Evolutionary conservation across 208 protist species (phyloP).

Genomic region (Lotmaria passim): DNA sequence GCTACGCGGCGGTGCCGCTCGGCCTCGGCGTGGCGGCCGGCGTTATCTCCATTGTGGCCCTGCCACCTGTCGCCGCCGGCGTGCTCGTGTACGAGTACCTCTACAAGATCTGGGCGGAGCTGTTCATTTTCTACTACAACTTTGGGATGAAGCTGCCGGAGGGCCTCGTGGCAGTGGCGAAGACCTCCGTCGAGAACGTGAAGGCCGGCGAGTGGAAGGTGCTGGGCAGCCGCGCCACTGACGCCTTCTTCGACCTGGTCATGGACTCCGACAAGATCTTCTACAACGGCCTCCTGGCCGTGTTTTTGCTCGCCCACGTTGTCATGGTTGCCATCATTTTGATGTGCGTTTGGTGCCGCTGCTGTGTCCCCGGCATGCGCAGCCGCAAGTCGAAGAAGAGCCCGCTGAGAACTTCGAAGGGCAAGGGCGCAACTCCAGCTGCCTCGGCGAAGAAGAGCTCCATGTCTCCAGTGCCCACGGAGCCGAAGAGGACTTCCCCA

Average conservation of each 20-base stretch:
- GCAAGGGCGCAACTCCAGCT: not conserved
- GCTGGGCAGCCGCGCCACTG: slow-evolving; percentile 20
- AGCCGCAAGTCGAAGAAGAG: slow-evolving; percentile 13
- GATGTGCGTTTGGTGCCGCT: slow-evolving; percentile 28
- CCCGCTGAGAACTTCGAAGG: slow-evolving; percentile 1
- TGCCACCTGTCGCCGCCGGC: slow-evolving; percentile 43
- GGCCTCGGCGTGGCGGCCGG: slow-evolving; percentile 26
- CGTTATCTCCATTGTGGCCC: slow-evolving; percentile 36
- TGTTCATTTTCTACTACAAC: slow-evolving; percentile 71
- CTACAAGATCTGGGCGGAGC: slow-evolving; percentile 64
- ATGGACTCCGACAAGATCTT: slow-evolving; percentile 35
- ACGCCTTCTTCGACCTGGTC: slow-evolving; percentile 41
- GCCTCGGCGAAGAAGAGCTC: not conserved
- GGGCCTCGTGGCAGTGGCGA: slow-evolving; percentile 32
- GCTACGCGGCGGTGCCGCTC: slow-evolving; percentile 45
- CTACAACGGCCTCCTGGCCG: slow-evolving; percentile 54
- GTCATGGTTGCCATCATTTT: slow-evolving; percentile 26
- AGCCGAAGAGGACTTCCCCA: slow-evolving; percentile 9
- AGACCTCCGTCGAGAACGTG: slow-evolving; percentile 25
- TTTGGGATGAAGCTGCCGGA: slow-evolving; percentile 48
- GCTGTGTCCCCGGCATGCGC: slow-evolving; percentile 23
- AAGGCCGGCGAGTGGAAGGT: slow-evolving; percentile 36
- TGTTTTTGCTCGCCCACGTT: slow-evolving; percentile 38
- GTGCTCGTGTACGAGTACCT: slow-evolving; percentile 48
- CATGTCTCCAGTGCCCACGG: not conserved